phyloP scores from a whole-genome alignment of 164 flowering plant species.

The Litsea cubeba region DNA sequence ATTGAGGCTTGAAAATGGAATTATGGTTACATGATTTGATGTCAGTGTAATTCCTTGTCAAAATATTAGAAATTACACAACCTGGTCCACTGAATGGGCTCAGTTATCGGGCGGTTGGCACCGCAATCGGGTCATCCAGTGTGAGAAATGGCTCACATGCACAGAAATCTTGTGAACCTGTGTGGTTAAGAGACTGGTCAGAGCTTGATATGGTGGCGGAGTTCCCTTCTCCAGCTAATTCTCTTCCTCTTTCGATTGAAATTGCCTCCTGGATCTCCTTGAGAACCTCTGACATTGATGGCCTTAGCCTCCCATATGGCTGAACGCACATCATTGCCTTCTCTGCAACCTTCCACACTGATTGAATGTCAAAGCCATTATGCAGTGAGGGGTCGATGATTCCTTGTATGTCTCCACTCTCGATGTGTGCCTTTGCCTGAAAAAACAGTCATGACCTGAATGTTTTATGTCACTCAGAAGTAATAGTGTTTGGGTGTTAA shows the following conservation, averaged over 20 bases:
- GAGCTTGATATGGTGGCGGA: constrained; percentile 62
- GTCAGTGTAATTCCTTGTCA: background rate
- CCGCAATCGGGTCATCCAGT: constrained; percentile 52
- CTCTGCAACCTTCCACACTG: constrained; percentile 98
- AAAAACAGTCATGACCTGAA: no score
- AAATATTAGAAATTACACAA: no score
- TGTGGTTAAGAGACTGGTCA: constrained; percentile 52
- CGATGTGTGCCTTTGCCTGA: constrained; percentile 88
- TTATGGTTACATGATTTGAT: background rate
- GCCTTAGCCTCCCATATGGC: constrained; percentile 77
- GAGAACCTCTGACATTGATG: constrained; percentile 94
- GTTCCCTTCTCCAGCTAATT: constrained; percentile 45
- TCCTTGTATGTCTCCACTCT: constrained; percentile 85
- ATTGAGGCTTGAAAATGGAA: background rate
- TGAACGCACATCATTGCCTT: constrained; percentile 92
- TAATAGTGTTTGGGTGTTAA: no score
- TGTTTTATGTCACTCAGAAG: no score
- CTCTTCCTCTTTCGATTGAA: constrained; percentile 56
- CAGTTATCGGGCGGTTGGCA: constrained; percentile 54
- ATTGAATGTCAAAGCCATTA: constrained; percentile 69
- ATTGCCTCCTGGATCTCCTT: constrained; percentile 97
- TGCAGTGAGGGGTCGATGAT: constrained; percentile 72
- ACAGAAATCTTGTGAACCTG: constrained; percentile 50
- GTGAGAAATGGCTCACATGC: constrained; percentile 45
- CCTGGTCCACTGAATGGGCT: background rate